These are phyloP conservation scores for Thoreauomyces humboldtii DNA, from an alignment of 192 early-diverging fungal genomes.

Conservation along the genomic window DNA sequence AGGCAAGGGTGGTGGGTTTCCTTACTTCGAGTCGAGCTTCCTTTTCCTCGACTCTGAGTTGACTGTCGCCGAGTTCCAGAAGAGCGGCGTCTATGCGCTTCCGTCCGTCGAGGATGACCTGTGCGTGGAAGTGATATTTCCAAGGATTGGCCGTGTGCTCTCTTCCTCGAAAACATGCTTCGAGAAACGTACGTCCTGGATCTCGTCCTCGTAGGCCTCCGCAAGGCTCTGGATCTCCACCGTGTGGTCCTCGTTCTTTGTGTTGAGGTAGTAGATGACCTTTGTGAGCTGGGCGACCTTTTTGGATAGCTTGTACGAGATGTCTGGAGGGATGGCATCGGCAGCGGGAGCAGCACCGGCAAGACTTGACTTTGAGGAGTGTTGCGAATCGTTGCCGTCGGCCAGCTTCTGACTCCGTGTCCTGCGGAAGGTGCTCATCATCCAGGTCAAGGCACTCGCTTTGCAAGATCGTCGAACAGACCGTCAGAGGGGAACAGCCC, in stretches of 20 bases:
- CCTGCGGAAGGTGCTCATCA: slow-evolving; percentile 3
- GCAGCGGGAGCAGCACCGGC: background rate
- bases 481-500: too few relatives aligned
- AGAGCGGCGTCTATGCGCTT: slow-evolving; percentile 4
- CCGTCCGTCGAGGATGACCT: slow-evolving; percentile 24
- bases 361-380: background rate
- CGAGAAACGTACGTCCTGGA: slow-evolving; percentile 34
- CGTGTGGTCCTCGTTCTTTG: slow-evolving; percentile 56
- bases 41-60: slow-evolving; percentile 6
- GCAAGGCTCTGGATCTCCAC: slow-evolving; percentile 46
- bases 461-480: too few relatives aligned
- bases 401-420: slow-evolving; percentile 4
- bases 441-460: too few relatives aligned
- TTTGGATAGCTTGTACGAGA: slow-evolving; percentile 54
- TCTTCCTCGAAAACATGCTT: too few relatives aligned
- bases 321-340: slow-evolving; percentile 13
- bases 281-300: slow-evolving; percentile 63
- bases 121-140: too few relatives aligned
- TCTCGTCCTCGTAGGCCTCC: slow-evolving; percentile 51
- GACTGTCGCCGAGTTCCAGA: slow-evolving; percentile 26
- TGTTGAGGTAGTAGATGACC: slow-evolving; percentile 62
- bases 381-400: background rate
- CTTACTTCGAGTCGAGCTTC: slow-evolving; percentile 16
- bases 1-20: too few relatives aligned
- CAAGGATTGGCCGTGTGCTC: too few relatives aligned